These are phyloP conservation scores for Diaporthe amygdali DNA, from an alignment of 2,329 filamentous ascomycete species.

Conservation along the genomic window DNA sequence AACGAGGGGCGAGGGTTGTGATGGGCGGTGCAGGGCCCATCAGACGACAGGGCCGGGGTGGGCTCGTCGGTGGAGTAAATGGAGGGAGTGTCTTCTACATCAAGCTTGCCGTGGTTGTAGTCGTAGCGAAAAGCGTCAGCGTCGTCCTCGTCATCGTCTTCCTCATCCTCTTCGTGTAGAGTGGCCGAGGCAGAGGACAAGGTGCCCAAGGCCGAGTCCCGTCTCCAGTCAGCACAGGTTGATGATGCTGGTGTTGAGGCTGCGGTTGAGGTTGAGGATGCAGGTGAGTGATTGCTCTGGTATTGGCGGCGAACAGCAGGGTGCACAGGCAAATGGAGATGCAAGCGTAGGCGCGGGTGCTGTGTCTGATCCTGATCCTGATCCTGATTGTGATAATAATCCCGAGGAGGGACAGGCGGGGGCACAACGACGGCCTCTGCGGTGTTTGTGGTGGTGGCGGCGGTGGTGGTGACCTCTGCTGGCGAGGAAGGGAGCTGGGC, in stretches of 20 bases:
- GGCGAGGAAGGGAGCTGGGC: slow-evolving; percentile 24
- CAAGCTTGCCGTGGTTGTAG: slow-evolving; percentile 10
- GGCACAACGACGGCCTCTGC: slow-evolving; percentile 38
- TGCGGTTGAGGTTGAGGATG: slow-evolving; percentile 32
- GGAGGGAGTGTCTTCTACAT: slow-evolving; percentile 5
- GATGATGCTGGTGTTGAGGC: slow-evolving; percentile 31
- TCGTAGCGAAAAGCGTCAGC: slow-evolving; percentile 29
- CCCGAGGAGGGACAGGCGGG: slow-evolving; percentile 47
- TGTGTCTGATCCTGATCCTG: neutral
- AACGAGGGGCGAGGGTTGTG: slow-evolving; percentile 15
- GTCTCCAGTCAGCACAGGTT: slow-evolving; percentile 50
- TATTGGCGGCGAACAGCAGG: slow-evolving; percentile 46
- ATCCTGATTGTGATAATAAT: slow-evolving; percentile 30
- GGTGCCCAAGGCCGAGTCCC: slow-evolving; percentile 60
- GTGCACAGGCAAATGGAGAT: neutral
- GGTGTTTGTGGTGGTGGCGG: slow-evolving; percentile 27
- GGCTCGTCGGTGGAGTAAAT: slow-evolving; percentile 14
- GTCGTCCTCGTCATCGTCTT: slow-evolving; percentile 25
- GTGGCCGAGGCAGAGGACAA: slow-evolving; percentile 45
- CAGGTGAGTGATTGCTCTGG: slow-evolving; percentile 29
- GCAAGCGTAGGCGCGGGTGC: neutral
- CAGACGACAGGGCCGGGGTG: slow-evolving; percentile 15
- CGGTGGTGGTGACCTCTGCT: slow-evolving; percentile 32
- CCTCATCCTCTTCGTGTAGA: slow-evolving; percentile 27
- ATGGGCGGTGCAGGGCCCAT: slow-evolving; percentile 12